phyloP scores from a whole-genome alignment of 305 asterid genomes.

The Fraxinus platypoda region DNA sequence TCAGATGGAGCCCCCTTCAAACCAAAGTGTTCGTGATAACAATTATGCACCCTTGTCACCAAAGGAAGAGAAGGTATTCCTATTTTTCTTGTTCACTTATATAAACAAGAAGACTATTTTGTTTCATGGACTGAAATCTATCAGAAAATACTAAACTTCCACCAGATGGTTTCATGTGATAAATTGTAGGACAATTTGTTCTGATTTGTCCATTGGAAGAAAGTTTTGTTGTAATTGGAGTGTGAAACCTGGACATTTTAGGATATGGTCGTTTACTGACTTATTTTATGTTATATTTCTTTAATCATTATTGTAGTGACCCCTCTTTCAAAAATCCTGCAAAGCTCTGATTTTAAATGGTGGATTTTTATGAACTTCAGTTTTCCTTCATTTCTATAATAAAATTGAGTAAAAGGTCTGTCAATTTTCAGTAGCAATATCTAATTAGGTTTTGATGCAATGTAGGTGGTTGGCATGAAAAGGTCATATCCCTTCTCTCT shows the following conservation, averaged over 20 bases:
- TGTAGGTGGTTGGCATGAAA: constrained; percentile 67
- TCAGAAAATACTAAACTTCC: neutral
- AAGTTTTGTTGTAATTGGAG: neutral
- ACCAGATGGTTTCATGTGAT: neutral
- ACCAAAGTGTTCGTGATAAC: constrained; percentile 61
- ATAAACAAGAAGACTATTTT: neutral
- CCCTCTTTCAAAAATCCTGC: neutral
- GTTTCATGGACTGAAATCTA: neutral
- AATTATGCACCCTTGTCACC: constrained; percentile 43
- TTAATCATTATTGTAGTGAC: neutral
- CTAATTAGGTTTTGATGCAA: constrained; percentile 29
- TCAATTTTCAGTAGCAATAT: neutral
- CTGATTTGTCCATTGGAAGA: neutral
- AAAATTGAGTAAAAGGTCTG: neutral
- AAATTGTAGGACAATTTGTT: neutral
- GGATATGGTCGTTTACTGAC: neutral
- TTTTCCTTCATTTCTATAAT: neutral
- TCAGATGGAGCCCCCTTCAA: constrained; percentile 99
- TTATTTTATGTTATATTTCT: neutral
- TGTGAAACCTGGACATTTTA: neutral
- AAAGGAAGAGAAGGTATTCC: constrained; percentile 69
- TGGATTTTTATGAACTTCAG: neutral
- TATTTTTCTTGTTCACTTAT: neutral
- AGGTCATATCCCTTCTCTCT: constrained; percentile 64
- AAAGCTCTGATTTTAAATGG: neutral